Evolutionary conservation across 2,329 filamentous ascomycete species (phyloP).

Genomic region (Curvularia sp.): DNA sequence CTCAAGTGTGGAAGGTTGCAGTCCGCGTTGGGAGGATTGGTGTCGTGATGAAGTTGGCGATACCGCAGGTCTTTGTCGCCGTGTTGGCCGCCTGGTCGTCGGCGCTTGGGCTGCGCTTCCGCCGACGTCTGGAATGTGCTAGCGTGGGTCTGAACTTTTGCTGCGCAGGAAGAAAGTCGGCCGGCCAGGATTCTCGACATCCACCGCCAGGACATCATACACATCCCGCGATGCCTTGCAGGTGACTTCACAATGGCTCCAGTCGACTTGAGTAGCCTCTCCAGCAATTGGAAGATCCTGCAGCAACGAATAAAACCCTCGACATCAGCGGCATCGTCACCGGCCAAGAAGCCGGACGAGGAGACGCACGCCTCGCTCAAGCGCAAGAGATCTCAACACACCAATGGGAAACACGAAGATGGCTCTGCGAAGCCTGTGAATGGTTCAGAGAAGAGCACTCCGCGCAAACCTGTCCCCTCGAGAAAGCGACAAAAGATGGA

Average conservation of each 20-base stretch:
- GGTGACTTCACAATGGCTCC: constrained; percentile 45
- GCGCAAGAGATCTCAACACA: constrained; percentile 42
- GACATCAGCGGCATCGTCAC: constrained; percentile 39
- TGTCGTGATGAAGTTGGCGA: constrained; percentile 41
- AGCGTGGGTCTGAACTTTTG: constrained; percentile 36
- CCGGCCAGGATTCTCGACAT: constrained; percentile 23
- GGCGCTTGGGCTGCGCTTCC: constrained; percentile 17
- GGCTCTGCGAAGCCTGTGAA: constrained; percentile 40
- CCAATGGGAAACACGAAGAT: constrained; percentile 30
- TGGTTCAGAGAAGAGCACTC: constrained; percentile 37
- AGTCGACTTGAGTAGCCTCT: constrained; percentile 54
- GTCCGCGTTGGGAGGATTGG: constrained; percentile 38
- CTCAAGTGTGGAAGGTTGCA: constrained; percentile 28
- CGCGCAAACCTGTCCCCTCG: constrained; percentile 28
- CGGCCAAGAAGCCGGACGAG: constrained; percentile 34
- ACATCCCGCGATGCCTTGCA: constrained; percentile 38
- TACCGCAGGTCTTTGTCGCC: constrained; percentile 34
- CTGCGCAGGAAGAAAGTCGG: constrained; percentile 22
- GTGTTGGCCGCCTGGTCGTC: constrained; percentile 33
- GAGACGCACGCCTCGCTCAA: constrained; percentile 40
- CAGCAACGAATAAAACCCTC: constrained; percentile 63
- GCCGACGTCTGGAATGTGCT: constrained; percentile 24
- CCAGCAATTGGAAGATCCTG: constrained; percentile 78
- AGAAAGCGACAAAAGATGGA: constrained; percentile 52
- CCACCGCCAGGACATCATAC: constrained; percentile 19